Evolutionary conservation across 345 rosid species (phyloP).

Genomic region (Crucihimalaya himalaica): DNA sequence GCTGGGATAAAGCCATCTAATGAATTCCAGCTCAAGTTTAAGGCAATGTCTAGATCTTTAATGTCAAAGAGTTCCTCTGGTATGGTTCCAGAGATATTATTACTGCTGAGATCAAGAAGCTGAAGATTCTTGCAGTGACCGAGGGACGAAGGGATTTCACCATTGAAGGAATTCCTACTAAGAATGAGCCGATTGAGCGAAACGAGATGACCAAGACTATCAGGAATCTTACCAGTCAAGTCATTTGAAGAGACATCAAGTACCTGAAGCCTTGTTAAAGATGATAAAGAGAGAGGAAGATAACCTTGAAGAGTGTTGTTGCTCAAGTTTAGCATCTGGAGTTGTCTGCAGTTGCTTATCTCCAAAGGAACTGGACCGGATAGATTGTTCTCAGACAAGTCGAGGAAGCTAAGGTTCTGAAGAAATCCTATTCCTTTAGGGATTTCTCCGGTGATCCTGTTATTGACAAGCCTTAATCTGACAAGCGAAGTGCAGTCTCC

Average conservation of each 20-base stretch:
- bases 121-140: constrained; percentile 63
- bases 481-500: constrained; percentile 66
- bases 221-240: constrained; percentile 54
- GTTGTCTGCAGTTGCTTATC: constrained; percentile 69
- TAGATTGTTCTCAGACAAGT: constrained; percentile 66
- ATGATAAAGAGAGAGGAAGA: constrained; percentile 66
- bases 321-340: constrained; percentile 78
- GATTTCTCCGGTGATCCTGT: constrained; percentile 60
- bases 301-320: constrained; percentile 73
- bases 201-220: constrained; percentile 56
- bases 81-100: constrained; percentile 54
- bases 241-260: constrained; percentile 64
- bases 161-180: constrained; percentile 52
- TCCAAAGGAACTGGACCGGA: constrained; percentile 63
- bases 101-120: constrained; percentile 74
- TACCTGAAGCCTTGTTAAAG: constrained; percentile 60
- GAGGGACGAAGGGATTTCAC: constrained; percentile 58
- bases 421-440: constrained; percentile 70
- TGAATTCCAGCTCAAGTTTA: constrained; percentile 75
- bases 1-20: constrained; percentile 58
- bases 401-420: constrained; percentile 64
- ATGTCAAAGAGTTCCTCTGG: constrained; percentile 61
- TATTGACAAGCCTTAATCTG: constrained; percentile 63
- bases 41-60: constrained; percentile 63
- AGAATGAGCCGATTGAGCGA: constrained; percentile 60